A percentile compares a stretch with the other conserved stretches of the same genome.
Evolutionary conservation across 768 basidiomycete genomes (phyloP).

Genomic region (Wakefieldia striispora): DNA sequence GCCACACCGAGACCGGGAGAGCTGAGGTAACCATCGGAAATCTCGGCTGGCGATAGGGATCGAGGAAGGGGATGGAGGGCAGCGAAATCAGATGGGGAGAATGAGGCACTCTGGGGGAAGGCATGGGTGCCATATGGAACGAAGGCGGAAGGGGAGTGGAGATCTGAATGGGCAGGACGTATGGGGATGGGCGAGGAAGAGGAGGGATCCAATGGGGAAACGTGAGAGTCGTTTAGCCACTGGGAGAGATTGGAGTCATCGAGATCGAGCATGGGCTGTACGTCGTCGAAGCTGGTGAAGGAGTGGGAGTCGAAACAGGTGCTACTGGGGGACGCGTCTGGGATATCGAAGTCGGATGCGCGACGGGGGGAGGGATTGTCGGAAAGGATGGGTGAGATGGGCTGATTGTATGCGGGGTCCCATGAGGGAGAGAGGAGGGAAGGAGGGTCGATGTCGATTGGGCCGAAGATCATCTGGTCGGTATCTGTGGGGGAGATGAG

Average conservation of each 20-base stretch:
- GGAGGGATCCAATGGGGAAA: slow-evolving; percentile 30
- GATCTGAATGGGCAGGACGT: slow-evolving; percentile 42
- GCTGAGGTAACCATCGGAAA: slow-evolving; percentile 46
- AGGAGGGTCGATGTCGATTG: slow-evolving; percentile 32
- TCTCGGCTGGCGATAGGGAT: slow-evolving; percentile 57
- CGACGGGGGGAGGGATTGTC: slow-evolving; percentile 41
- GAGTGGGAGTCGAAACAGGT: slow-evolving; percentile 35
- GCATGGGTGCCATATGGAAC: slow-evolving; percentile 46
- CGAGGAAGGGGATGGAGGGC: slow-evolving; percentile 61
- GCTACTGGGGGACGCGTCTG: slow-evolving; percentile 39
- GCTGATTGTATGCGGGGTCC: slow-evolving; percentile 35
- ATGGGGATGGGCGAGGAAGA: slow-evolving; percentile 65
- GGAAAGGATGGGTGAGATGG: slow-evolving; percentile 40
- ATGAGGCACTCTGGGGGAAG: slow-evolving; percentile 48
- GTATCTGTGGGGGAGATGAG: slow-evolving; percentile 31
- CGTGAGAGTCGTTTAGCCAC: slow-evolving; percentile 66
- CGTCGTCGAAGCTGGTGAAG: slow-evolving; percentile 32
- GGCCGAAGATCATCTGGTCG: slow-evolving; percentile 36
- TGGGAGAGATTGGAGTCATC: slow-evolving; percentile 44
- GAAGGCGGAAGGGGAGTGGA: slow-evolving; percentile 46
- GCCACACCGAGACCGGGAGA: slow-evolving; percentile 43
- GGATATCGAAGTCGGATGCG: slow-evolving; percentile 40
- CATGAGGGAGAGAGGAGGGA: slow-evolving; percentile 28
- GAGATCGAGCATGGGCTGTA: slow-evolving; percentile 38
- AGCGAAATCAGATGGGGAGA: slow-evolving; percentile 63